Evolutionary conservation across 2,329 filamentous ascomycete species (phyloP), one percentile per base, ranked within the genome.

Genomic region (Hymenotorrendiella dingleyae): DNA sequence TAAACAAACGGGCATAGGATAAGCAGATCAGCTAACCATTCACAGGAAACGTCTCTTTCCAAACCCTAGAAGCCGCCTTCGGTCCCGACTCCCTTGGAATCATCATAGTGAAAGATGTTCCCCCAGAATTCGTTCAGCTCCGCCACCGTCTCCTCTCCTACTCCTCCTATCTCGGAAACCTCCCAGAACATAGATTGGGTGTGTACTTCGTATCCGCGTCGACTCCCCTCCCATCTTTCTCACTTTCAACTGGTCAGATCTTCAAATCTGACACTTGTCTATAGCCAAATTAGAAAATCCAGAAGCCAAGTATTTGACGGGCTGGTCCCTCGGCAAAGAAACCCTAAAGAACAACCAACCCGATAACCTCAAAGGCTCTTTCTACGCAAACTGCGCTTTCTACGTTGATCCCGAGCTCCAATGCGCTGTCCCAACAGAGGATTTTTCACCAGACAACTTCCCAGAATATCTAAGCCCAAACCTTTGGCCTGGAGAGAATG

Each of bases 81-180:
- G 93, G 93, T 0, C 88, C 90, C 1, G 80, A 86, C 20, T 95
- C 89, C 2, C 71, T 97, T 10, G 93, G 93, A 0, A 95, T 98
- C 40, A 82, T 98, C 42, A 70, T 97, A n/a, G 90, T 98, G 36
- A 88, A 85, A 61, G 86, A 89, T 60, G 77, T 97, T 0, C 86
- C 89, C 0, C 49, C 72, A 5, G 71, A 78, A 40, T 98, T 94
- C 56, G 65, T 74, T 11, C 66, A 74, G n/a, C 68, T 96, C 32
- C 78, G 93, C 47, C 76, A 76, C 46, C 76, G 76, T 46, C 75
- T 94, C 2, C 73, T 98, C 6, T 93, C 87, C 0, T 93, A 93
- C 61, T 81, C 89, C 4, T 94, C 88, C 0, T 93, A 94, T 61
- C 78, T 97, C 28, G 93, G 86, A 24, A 89, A 89, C 50, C 73